phyloP scores from a whole-genome alignment of 495 filamentous ascomycete genomes.

The Neurospora hispaniola region DNA sequence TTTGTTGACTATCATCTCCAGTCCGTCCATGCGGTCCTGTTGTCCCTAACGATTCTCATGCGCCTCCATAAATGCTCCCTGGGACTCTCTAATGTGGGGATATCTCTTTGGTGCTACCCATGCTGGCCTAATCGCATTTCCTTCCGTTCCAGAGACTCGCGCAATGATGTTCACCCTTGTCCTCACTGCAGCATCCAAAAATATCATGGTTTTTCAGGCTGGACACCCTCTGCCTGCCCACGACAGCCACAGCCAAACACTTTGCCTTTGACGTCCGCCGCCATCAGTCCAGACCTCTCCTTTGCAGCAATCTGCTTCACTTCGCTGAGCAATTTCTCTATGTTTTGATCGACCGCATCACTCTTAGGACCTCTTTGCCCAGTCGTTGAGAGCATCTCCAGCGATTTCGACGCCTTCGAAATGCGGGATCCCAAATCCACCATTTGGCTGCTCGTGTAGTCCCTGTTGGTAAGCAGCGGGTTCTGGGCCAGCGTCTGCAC shows the following conservation, averaged over 20 bases:
- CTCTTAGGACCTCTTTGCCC: background rate
- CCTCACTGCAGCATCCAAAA: background rate
- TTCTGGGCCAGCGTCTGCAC: slow-evolving; percentile 94
- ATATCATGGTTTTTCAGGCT: background rate
- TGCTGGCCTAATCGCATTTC: background rate
- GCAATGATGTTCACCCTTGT: background rate
- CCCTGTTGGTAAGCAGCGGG: slow-evolving; percentile 84
- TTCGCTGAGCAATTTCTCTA: slow-evolving; percentile 73
- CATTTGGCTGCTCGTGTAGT: slow-evolving; percentile 89
- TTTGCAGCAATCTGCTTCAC: slow-evolving; percentile 75
- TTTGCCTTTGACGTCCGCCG: slow-evolving; percentile 71
- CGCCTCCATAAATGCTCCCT: background rate
- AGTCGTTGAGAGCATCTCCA: background rate
- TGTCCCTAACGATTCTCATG: background rate
- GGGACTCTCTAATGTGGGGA: background rate
- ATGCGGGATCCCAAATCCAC: slow-evolving; percentile 76
- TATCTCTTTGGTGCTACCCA: background rate
- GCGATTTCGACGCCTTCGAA: slow-evolving; percentile 40
- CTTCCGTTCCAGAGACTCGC: background rate
- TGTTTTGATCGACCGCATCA: slow-evolving; percentile 31
- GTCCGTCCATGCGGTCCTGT: background rate
- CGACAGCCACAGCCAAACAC: slow-evolving; percentile 45
- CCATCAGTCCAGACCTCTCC: slow-evolving; percentile 75
- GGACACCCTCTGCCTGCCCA: background rate
- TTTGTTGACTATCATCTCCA: background rate